Percentiles rank a stretch among this genome's conserved stretches.
Evolutionary conservation across 257 asterid genomes (phyloP).

Genomic region (Nicotiana attenuata): DNA sequence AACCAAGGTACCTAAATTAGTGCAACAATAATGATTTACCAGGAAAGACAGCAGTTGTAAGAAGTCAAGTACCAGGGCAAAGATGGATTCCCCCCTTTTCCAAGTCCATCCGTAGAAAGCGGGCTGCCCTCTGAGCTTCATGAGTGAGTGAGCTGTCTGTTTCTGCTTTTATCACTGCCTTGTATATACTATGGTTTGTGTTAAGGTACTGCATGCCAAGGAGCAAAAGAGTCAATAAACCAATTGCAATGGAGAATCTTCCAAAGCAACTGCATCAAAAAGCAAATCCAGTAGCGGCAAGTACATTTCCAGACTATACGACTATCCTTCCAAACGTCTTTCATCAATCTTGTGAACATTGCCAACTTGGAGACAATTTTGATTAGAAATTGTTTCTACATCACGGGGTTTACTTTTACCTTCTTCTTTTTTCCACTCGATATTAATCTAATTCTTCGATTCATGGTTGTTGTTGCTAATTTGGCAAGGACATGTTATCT

Average conservation of each 20-base stretch:
- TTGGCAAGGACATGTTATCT: background rate
- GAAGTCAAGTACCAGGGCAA: conserved; percentile 48
- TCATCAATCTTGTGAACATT: background rate
- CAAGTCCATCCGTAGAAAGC: conserved; percentile 60
- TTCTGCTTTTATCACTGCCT: conserved; percentile 76
- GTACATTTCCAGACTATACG: background rate
- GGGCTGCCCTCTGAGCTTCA: conserved; percentile 79
- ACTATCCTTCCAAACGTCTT: background rate
- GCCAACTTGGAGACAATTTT: background rate
- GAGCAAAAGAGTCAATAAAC: background rate
- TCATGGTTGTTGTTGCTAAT: background rate
- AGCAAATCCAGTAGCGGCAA: background rate
- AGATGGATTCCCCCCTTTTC: conserved; percentile 99
- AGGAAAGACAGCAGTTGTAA: conserved; percentile 11
- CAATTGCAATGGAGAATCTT: background rate
- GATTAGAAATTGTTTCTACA: background rate
- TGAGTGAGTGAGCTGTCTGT: conserved; percentile 59
- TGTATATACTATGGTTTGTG: conserved; percentile 66
- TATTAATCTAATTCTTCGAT: background rate
- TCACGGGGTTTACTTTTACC: background rate
- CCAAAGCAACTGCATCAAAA: background rate
- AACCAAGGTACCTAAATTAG: conserved; percentile 17
- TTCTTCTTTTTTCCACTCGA: background rate
- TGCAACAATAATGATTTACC: background rate
- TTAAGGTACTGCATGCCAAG: conserved; percentile 64